Base-by-base conservation (phyloP, 2,329 filamentous ascomycete genomes). In the Fusarium equiseti region DNA sequence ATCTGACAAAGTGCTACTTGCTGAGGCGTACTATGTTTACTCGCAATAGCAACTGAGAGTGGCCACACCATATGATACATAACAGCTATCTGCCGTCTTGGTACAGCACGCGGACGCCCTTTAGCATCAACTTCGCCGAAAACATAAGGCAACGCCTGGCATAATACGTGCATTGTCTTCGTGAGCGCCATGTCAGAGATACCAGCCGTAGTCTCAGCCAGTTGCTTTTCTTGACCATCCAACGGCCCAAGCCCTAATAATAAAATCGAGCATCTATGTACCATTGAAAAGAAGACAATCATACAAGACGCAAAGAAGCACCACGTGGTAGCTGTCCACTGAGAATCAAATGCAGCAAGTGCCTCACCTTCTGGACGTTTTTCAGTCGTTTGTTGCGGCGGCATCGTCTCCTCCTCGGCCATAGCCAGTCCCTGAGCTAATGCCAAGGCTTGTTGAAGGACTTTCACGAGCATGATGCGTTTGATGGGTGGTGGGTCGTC, bases 11-110 rank as follows among this genome's bases (percentile, higher is more conserved):
- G 15, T 9, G 27, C 40, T 1, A 54, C 20, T 5, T 69, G 66
- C 1, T 52, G 27, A 10, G 51, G 42, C 7, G 4, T 69, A 3
- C 46, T 70, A 4, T 61, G 38, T 0, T 26, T 48, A 2, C 45
- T 58, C 18, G 35, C 55, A 26, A 69, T 55, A 2, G 55, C 48
- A 15, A 70, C 20, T 6, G 65, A 43, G 0, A 70, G 60, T 2
- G 66, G 66, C 66, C 66, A 70, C 5, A 70, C 31, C 18, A 70
- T 43, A 45, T 69, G 66, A 32, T 70, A 70, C 66, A 70, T 69
- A 29, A 58, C 15, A 15, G 43, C 66, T 7, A 20, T 45, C 24
- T 62, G 66, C 3, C 48, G 50, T 48, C 60, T 31, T 3, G 65
- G 65, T 26, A 22, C 38, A 3, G 48, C 15, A 24, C 58, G 11